Evolutionary conservation across 1,139 yeast genomes (phyloP).

Genomic region (Lodderomyces jiufengensis): DNA sequence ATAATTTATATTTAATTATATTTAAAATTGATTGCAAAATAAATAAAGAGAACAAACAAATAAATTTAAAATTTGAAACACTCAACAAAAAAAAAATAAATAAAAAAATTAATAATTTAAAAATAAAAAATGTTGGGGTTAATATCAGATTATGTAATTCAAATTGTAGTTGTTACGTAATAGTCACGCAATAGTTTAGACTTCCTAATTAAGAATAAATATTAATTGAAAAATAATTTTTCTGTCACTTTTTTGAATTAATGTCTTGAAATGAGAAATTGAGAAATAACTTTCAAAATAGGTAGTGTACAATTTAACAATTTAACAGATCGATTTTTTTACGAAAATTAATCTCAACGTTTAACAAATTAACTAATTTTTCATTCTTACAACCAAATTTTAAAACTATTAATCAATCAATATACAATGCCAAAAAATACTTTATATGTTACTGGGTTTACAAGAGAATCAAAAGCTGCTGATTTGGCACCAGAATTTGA

Average conservation of each 20-base stretch:
- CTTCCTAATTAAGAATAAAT: no score
- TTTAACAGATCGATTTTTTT: background rate
- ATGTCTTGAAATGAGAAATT: no score
- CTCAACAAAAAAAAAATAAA: background rate
- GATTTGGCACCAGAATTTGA: slow-evolving; percentile 69
- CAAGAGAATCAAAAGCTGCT: slow-evolving; percentile 57
- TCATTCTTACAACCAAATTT: background rate
- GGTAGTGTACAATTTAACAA: background rate
- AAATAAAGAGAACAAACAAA: background rate
- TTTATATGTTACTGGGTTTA: slow-evolving; percentile 61
- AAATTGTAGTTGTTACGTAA: background rate
- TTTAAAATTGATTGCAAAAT: background rate
- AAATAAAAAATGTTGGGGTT: background rate
- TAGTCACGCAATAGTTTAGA: background rate
- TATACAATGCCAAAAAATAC: slow-evolving; percentile 50
- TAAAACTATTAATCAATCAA: background rate
- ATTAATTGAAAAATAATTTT: no score
- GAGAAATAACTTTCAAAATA: background rate
- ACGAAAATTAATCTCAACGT: background rate
- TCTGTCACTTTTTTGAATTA: no score
- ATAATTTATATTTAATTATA: no score
- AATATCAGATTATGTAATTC: background rate
- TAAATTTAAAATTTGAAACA: background rate
- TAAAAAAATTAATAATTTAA: background rate
- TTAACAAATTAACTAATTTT: no score